These are phyloP conservation scores for Zymoseptoria ardabiliae DNA, from an alignment of 2,329 filamentous ascomycete genomes.

Conservation along the genomic window DNA sequence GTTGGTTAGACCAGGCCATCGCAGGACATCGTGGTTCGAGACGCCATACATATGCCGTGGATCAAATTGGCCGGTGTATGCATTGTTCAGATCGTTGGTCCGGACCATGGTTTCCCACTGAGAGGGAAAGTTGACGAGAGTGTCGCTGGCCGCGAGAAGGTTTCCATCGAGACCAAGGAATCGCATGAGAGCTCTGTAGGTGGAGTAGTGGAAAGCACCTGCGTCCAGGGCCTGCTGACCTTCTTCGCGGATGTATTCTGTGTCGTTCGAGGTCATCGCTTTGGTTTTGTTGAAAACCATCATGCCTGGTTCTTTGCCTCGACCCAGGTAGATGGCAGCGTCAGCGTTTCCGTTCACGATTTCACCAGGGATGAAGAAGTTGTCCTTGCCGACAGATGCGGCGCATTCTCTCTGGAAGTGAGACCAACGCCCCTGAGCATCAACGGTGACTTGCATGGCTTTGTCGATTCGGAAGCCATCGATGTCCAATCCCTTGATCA, in stretches of 20 bases:
- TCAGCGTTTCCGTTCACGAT: constrained; percentile 56
- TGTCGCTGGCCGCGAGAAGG: constrained; percentile 47
- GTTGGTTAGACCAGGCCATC: constrained; percentile 53
- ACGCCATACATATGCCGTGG: constrained; percentile 58
- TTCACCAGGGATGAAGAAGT: constrained; percentile 59
- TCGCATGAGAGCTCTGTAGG: constrained; percentile 55
- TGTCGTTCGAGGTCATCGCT: constrained; percentile 44
- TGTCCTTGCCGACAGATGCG: constrained; percentile 49
- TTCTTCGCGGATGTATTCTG: constrained; percentile 46
- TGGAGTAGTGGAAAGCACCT: constrained; percentile 56
- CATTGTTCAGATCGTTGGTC: constrained; percentile 54
- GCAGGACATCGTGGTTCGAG: constrained; percentile 60
- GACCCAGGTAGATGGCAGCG: constrained; percentile 55
- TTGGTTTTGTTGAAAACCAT: constrained; percentile 40
- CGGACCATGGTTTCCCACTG: constrained; percentile 51
- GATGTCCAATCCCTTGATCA: constrained; percentile 56
- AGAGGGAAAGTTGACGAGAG: constrained; percentile 46
- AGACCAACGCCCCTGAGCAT: constrained; percentile 53
- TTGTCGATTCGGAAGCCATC: constrained; percentile 63
- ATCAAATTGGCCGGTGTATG: constrained; percentile 54
- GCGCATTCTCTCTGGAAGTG: constrained; percentile 52
- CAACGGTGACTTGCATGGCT: constrained; percentile 56
- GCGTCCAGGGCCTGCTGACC: constrained; percentile 50
- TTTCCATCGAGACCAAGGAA: constrained; percentile 56
- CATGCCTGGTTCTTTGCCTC: constrained; percentile 52